Evolutionary conservation across 2,329 filamentous ascomycete genomes (phyloP), one percentile per base, ranked within the genome.

Genomic region (Monosporascus sp.): DNA sequence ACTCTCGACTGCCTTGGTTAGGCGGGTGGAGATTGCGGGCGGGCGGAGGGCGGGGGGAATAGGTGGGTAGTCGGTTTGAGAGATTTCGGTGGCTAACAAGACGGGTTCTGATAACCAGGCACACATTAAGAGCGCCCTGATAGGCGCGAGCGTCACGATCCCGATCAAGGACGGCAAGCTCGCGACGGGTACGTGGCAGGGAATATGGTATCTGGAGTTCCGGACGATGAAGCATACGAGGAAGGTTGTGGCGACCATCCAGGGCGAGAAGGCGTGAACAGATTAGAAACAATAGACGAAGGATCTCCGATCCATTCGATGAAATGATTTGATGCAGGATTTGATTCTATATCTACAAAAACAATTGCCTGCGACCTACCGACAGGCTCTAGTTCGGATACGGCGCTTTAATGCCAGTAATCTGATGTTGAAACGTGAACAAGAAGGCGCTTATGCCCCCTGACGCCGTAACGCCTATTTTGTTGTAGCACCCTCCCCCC

Each of bases 191-290:
- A 87, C 84, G 4, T 93, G 89, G 90, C 90, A 94, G 65, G 84
- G 94, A 0, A 93, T 97, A 55, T 97, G 90, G 89, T 96, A 95
- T 71, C 75, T 97, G 59, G 94, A 97, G 73, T 97, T 97, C 69
- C 81, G 93, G 53, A 81, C 78, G 9, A 76, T 76, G 61, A 90
- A 84, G 72, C 92, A 97, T 72, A 78, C 83, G 59, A 82, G 94
- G 65, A 88, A 85, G 68, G 82, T 97, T 14, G 86, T 99, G 57
- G 93, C 93, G 51, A 97, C 94, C 1, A 95, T 97, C 57, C 92
- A 97, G 71, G 94, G 93, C 44, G 89, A 97, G 75, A 85, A 85
- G 69, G 74, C 75, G 51, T 76, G 59, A 66, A 19, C 16, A 47
- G 46, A 36, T 22, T 2, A 51, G 40, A 24, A 36, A 41, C 26